These are phyloP conservation scores for Zymoseptoria brevis DNA, from an alignment of 2,329 filamentous ascomycete genomes.

Conservation along the genomic window DNA sequence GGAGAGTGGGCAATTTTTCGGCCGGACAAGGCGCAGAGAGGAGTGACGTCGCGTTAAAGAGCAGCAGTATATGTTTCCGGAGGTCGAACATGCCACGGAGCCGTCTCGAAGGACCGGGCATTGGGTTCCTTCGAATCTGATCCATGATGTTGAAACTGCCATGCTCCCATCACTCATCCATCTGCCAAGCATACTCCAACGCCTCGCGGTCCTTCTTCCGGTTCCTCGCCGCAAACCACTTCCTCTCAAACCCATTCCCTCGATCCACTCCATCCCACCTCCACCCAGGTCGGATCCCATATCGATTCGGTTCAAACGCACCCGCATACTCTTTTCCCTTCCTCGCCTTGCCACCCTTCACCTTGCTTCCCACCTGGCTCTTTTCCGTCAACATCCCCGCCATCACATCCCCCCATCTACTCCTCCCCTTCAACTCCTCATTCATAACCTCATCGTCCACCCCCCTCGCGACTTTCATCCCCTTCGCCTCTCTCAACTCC, in stretches of 20 bases:
- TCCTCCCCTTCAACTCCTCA: slow-evolving; percentile 63
- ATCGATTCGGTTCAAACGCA: slow-evolving; percentile 78
- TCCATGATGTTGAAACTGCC: no score
- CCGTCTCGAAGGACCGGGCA: no score
- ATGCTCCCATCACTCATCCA: slow-evolving; percentile 60
- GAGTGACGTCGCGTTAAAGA: no score
- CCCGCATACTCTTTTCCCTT: slow-evolving; percentile 60
- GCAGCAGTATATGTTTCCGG: no score
- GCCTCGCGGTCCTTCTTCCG: slow-evolving; percentile 65
- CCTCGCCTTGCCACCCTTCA: slow-evolving; percentile 51
- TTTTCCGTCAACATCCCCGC: slow-evolving; percentile 62
- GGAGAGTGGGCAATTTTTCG: no score
- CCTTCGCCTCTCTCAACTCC: slow-evolving; percentile 68
- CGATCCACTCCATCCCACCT: slow-evolving; percentile 96
- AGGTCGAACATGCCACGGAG: no score
- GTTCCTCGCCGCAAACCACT: slow-evolving; percentile 86
- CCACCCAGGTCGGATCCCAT: slow-evolving; percentile 86
- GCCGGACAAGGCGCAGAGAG: no score
- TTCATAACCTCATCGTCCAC: slow-evolving; percentile 87
- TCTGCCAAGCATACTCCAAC: slow-evolving; percentile 89
- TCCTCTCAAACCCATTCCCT: slow-evolving; percentile 84
- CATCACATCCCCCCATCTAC: slow-evolving; percentile 92
- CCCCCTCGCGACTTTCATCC: slow-evolving; percentile 69
- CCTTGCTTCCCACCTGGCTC: slow-evolving; percentile 36
- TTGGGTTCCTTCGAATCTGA: no score